A percentile compares a stretch with the other conserved stretches of the same genome.
phyloP scores from a whole-genome alignment of 2,329 filamentous ascomycete species.

The Aspergillus brunneoviolaceus region DNA sequence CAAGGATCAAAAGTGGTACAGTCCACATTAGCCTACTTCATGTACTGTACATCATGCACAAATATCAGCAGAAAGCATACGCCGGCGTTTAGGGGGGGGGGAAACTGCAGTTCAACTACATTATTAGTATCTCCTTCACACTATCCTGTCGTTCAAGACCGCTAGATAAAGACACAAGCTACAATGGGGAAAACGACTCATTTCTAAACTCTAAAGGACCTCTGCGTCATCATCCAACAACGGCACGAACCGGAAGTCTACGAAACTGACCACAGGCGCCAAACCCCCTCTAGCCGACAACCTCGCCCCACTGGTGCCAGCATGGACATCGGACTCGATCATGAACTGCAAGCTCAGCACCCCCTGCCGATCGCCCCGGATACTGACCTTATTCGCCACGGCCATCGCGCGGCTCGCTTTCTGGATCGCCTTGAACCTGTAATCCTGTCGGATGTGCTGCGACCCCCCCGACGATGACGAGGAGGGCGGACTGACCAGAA shows the following conservation, averaged over 20 bases:
- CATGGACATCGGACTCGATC: conserved; percentile 75
- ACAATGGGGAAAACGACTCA: too few relatives aligned
- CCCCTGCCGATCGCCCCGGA: conserved; percentile 82
- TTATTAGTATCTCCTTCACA: background rate
- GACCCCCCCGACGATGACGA: conserved; percentile 56
- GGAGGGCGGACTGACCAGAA: conserved; percentile 58
- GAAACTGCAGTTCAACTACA: too few relatives aligned
- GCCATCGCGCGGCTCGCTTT: conserved; percentile 90
- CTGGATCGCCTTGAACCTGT: conserved; percentile 84
- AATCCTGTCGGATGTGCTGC: conserved; percentile 70
- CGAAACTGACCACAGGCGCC: conserved; percentile 42
- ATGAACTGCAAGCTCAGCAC: conserved; percentile 95
- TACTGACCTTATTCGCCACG: conserved; percentile 85
- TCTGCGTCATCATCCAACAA: conserved; percentile 42
- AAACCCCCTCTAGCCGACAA: conserved; percentile 18
- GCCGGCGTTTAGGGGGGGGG: background rate
- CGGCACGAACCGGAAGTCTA: conserved; percentile 50
- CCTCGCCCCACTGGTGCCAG: conserved; percentile 19
- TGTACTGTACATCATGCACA: background rate
- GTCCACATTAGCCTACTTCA: background rate
- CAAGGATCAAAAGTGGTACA: background rate
- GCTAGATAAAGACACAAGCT: too few relatives aligned
- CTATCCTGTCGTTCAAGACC: background rate
- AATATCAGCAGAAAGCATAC: background rate
- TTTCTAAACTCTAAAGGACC: too few relatives aligned